phyloP scores from a whole-genome alignment of 163 green algal species.

The Prototheca stagnorum region DNA sequence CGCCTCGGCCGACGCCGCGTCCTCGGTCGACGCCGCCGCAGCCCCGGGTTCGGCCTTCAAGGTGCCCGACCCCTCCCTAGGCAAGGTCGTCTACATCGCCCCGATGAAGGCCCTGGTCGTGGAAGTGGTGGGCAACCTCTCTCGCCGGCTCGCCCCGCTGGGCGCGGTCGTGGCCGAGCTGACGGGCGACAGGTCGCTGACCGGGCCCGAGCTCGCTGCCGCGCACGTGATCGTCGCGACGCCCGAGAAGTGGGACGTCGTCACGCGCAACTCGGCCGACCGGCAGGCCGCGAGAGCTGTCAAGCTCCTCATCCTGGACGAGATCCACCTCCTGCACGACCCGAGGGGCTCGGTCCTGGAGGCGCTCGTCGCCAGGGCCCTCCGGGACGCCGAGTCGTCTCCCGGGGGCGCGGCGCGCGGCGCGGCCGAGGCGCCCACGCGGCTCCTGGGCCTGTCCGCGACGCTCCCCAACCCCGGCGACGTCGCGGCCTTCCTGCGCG shows the following conservation, averaged over 20 bases:
- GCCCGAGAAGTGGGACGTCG: conserved; percentile 99
- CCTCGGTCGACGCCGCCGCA: too few relatives aligned
- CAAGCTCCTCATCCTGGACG: conserved; percentile 91
- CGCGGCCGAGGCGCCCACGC: conserved; percentile 87
- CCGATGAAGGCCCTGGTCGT: conserved; percentile 97
- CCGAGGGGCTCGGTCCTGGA: conserved; percentile 91
- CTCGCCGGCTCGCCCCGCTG: conserved; percentile 54
- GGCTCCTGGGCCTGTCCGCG: conserved; percentile 89
- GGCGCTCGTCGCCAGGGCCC: conserved; percentile 81
- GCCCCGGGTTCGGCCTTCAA: too few relatives aligned
- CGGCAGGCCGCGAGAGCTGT: conserved; percentile 33
- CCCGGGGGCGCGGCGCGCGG: too few relatives aligned
- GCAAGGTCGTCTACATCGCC: conserved; percentile 96
- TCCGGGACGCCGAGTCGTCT: conserved; percentile 46
- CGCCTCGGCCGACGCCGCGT: too few relatives aligned
- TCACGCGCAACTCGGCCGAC: conserved; percentile 90
- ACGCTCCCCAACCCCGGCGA: conserved; percentile 95
- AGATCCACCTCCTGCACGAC: conserved; percentile 96
- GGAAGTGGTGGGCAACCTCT: conserved; percentile 95
- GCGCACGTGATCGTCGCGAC: conserved; percentile 95
- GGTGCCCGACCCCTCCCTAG: too few relatives aligned
- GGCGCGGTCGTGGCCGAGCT: conserved; percentile 49
- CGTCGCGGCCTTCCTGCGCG: conserved; percentile 71
- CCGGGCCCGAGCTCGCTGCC: conserved; percentile 78
- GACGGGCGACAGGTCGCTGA: conserved; percentile 80